These are phyloP conservation scores for Pichia cephalocereana DNA, from an alignment of 805 yeast species.

Conservation along the genomic window DNA sequence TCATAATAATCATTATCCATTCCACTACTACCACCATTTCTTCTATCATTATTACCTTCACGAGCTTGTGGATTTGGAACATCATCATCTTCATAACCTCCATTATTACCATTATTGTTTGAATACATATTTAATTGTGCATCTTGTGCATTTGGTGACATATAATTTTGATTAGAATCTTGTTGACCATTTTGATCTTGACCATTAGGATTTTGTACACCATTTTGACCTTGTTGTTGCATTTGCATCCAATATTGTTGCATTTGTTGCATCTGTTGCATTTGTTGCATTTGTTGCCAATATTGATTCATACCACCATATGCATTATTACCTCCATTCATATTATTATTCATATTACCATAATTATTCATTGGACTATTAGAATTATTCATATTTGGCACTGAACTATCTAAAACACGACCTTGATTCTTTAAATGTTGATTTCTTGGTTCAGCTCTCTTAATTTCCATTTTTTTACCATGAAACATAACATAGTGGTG, in stretches of 20 bases:
- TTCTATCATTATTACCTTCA: not conserved
- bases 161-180: not conserved
- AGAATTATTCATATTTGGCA: not conserved
- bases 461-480: constrained; percentile 78
- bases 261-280: constrained; percentile 26
- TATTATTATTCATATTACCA: constrained; percentile 13
- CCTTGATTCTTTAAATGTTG: constrained; percentile 32
- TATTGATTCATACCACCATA: constrained; percentile 33
- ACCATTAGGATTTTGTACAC: constrained; percentile 1
- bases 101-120: constrained; percentile 9
- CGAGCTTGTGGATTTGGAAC: constrained; percentile 30
- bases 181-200: constrained; percentile 1
- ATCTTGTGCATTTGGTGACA: constrained; percentile 8
- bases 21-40: not conserved
- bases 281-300: constrained; percentile 47
- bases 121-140: constrained; percentile 9
- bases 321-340: constrained; percentile 22
- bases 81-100: constrained; percentile 26
- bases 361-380: constrained; percentile 1
- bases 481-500: constrained; percentile 75
- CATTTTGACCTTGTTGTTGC: constrained; percentile 9
- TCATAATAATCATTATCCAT: not conserved
- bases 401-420: not conserved
- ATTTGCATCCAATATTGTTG: constrained; percentile 16
- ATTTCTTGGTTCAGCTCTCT: constrained; percentile 76